Base-by-base conservation (phyloP, 2,329 filamentous ascomycete species). In the Apiospora pterosperma region DNA sequence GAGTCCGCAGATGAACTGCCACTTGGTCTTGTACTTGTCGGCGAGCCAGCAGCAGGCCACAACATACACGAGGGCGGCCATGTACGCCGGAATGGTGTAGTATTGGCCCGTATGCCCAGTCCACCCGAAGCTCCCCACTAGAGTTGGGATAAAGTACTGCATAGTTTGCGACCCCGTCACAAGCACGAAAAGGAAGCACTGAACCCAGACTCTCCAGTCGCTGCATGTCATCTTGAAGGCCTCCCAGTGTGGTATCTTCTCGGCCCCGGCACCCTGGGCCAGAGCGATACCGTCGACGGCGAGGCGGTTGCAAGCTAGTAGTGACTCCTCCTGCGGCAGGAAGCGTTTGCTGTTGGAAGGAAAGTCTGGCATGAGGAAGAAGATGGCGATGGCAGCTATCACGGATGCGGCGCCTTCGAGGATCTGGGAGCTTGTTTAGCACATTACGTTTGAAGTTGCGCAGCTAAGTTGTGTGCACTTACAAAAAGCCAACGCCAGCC, bases 71-170 rank as follows among this genome's bases (percentile, higher is more conserved):
- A 74, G 65, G 1, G 70, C 70, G 5, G 69, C 67, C 62, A 67
- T 66, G 63, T 74, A 74, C 2, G 68, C 68, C 34, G 71, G 71
- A 60, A 74, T 72, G 12, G 71, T 73, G 65, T 72, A 69, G 62
- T 69, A 62, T 65, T 67, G 67, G 3, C 66, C 65, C 1, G 44
- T n/a, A 16, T 67, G 61, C 21, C 69, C 69, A 5, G 58, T 68
- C 69, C 73, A 76, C 8, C 74, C 74, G 41, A 76, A 74, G 39
- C 66, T 72, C 39, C 69, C 66, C 28, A 76, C 70, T 1, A 76
- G 67, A 5, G 73, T 74, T 10, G 74, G 74, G 55, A 76, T 75
- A 63, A 76, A 76, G 65, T 75, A 75, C 62, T 73, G 70, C 61
- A 76, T 75, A 10, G 72, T 75, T 66, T 74, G 70, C 2, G 72